phyloP scores from a whole-genome alignment of 2,329 filamentous ascomycete genomes.

The Trichoderma lentiforme region DNA sequence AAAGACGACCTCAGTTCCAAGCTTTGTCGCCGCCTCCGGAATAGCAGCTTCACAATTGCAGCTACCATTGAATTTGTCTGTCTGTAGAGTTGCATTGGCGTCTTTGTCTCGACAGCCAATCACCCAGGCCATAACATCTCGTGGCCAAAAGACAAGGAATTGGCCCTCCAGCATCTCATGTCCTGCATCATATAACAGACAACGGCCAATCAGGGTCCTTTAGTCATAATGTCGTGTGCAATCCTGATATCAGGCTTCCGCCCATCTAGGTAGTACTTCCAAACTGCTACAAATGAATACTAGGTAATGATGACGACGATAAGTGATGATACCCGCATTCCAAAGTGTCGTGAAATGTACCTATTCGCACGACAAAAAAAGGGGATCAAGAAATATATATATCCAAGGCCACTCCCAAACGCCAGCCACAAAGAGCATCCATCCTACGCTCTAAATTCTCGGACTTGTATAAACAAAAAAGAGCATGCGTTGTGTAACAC shows the following conservation, averaged over 20 bases:
- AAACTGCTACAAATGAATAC: conserved; percentile 15
- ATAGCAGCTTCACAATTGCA: neutral
- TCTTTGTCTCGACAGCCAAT: neutral
- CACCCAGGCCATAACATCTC: neutral
- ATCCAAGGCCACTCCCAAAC: conserved; percentile 13
- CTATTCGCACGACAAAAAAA: neutral
- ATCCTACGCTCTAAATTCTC: conserved; percentile 6
- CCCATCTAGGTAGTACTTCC: conserved; percentile 4
- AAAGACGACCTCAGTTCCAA: no score
- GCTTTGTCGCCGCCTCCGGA: neutral
- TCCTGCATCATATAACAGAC: neutral
- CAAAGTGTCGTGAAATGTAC: neutral
- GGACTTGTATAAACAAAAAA: neutral
- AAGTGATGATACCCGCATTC: conserved; percentile 1
- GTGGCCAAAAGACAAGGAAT: neutral
- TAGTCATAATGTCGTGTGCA: conserved; percentile 17
- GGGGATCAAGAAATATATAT: conserved; percentile 5
- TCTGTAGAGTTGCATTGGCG: neutral
- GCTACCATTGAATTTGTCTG: neutral
- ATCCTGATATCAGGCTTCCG: conserved; percentile 16
- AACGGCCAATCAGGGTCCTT: neutral
- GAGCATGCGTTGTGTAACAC: neutral
- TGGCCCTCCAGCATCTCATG: neutral
- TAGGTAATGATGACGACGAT: conserved; percentile 9
- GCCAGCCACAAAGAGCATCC: conserved; percentile 12